phyloP scores from a whole-genome alignment of 169 alveolate genomes.

The Cystoisospora suis region DNA sequence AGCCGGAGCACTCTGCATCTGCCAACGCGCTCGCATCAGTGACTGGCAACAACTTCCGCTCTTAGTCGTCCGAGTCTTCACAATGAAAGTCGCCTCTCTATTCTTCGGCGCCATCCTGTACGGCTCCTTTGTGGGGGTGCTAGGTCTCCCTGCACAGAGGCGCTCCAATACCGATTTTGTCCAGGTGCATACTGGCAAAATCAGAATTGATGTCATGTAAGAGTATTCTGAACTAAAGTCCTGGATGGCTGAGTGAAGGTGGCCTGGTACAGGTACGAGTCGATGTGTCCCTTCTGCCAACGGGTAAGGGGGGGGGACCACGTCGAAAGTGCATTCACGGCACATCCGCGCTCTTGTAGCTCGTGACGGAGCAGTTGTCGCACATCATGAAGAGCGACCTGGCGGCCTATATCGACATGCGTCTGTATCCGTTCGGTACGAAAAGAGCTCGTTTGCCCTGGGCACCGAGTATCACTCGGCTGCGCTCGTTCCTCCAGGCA shows the following conservation, averaged over 20 bases:
- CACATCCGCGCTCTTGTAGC: too few species aligned
- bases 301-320: too few species aligned
- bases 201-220: slow-evolving; percentile 4
- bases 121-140: slow-evolving; percentile 4
- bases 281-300: slow-evolving; percentile 24
- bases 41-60: too few species aligned
- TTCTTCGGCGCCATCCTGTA: neutral
- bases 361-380: neutral
- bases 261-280: slow-evolving; percentile 21
- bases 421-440: slow-evolving; percentile 11
- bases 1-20: too few species aligned
- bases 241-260: too few species aligned
- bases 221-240: neutral
- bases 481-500: neutral
- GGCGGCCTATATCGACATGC: slow-evolving; percentile 18
- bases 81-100: neutral
- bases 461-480: too few species aligned
- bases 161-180: too few species aligned
- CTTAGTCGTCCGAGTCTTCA: too few species aligned
- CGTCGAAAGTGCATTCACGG: too few species aligned
- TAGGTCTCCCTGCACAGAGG: too few species aligned
- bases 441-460: too few species aligned
- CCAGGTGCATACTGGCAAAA: neutral
- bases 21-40: too few species aligned
- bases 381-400: slow-evolving; percentile 11